phyloP scores from a whole-genome alignment of 805 yeast genomes.

The Ogataea paraovalis region DNA sequence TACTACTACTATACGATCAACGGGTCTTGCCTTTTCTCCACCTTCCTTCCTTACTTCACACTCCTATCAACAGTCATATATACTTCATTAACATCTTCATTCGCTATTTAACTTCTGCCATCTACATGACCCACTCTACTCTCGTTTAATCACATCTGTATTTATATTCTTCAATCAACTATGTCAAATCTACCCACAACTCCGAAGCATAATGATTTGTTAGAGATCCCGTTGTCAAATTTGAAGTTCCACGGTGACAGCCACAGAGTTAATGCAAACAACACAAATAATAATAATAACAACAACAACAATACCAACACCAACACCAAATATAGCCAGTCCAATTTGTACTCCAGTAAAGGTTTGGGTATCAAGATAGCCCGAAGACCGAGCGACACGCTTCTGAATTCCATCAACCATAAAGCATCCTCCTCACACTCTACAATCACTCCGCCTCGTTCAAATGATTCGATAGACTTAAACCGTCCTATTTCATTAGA shows the following conservation, averaged over 20 bases:
- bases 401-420: constrained; percentile 10
- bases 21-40: too few species aligned
- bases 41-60: too few species aligned
- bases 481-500: constrained; percentile 18
- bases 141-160: too few species aligned
- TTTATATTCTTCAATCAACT: too few species aligned
- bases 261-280: not conserved
- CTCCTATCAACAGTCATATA: not conserved
- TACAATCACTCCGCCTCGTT: constrained; percentile 4
- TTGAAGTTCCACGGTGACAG: constrained; percentile 1
- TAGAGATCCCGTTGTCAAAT: constrained; percentile 20
- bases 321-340: not conserved
- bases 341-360: not conserved
- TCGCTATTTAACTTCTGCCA: not conserved
- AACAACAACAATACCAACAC: constrained; percentile 2
- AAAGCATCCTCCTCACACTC: constrained; percentile 10
- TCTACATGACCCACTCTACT: not conserved
- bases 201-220: constrained; percentile 15
- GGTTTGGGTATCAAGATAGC: constrained; percentile 25
- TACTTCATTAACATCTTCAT: too few species aligned
- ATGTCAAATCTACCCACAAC: constrained; percentile 9
- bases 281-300: not conserved
- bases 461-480: not conserved
- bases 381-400: constrained; percentile 27
- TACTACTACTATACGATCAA: too few species aligned